Base-by-base conservation (phyloP, 495 filamentous ascomycete genomes). In the Tricharina praecox region DNA sequence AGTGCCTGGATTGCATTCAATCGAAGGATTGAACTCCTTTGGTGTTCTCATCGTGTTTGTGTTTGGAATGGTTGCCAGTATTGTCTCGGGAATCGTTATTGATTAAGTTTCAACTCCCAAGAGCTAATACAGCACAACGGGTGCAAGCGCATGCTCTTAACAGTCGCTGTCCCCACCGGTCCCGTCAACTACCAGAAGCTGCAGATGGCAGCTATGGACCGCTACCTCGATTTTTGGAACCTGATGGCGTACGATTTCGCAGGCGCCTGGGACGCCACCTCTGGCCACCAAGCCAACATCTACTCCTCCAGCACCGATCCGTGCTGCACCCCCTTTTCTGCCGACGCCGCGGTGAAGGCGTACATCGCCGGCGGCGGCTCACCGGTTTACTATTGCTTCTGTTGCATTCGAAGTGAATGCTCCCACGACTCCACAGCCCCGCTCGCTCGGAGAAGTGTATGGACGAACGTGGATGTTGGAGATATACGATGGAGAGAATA, bases 201-300 rank as follows among this genome's bases (percentile, higher is more conserved):
- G 45, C 68, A 75, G 21, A 63, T 93, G 9, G 48, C 55, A 2
- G 67, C 69, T 23, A 92, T 95, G 79, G 78, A 82, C 43, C 65
- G 63, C 19, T 76, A 77, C 45, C 66, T 94, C 19, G 87, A 95
- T 63, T 80, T 84, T 53, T 92, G 83, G 74, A 81, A 92, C 56
- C 64, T 93, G 18, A 86, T 88, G 81, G 77, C 76, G 2, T 84
- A 85, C 51, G 79, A 84, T 58, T 83, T 76, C 51, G 69, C 77
- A 9, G 78, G 80, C 42, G 70, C 70, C 23, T 93, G 82, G 83
- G 78, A 81, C 51, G 53, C 64, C 5, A 62, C 64, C 4, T 68
- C 80, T 20, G 82, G 80, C 16, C 78, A 93, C 56, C 76, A 83
- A 62, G 70, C 84, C 15, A 93, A 93, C 56, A 58, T 93, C 28